phyloP scores from a whole-genome alignment of 148 eudicot genomes.

The Rhododendron kiyosumense region DNA sequence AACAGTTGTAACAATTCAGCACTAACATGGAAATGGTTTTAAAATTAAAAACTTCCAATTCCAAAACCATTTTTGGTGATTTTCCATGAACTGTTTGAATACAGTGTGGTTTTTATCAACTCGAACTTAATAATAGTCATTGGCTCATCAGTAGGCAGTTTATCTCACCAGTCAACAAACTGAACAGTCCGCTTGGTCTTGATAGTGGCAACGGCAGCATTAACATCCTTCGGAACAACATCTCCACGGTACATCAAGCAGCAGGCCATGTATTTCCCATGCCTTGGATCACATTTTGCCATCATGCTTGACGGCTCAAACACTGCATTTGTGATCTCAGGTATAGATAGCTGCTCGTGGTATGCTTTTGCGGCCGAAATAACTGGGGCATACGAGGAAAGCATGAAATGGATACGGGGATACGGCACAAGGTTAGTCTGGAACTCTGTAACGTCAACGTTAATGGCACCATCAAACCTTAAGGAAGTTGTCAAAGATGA shows the following conservation, averaged over 20 bases:
- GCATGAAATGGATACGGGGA: constrained; percentile 66
- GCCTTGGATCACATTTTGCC: constrained; percentile 70
- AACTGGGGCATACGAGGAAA: constrained; percentile 63
- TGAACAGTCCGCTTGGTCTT: constrained; percentile 63
- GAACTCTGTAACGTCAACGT: constrained; percentile 58
- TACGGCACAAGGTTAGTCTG: constrained; percentile 69
- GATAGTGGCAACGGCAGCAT: constrained; percentile 57
- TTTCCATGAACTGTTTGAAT: neutral
- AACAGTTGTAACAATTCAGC: neutral
- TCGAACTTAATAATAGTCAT: neutral
- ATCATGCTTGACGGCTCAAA: constrained; percentile 66
- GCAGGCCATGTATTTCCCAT: constrained; percentile 67
- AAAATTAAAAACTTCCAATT: neutral
- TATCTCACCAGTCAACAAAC: constrained; percentile 63
- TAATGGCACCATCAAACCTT: constrained; percentile 67
- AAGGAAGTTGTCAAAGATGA: constrained; percentile 61
- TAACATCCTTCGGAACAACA: constrained; percentile 64
- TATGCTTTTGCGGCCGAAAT: constrained; percentile 58
- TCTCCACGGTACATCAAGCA: constrained; percentile 72
- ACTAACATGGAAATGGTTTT: neutral
- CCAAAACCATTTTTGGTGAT: neutral
- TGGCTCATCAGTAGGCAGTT: neutral
- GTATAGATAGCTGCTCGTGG: constrained; percentile 53
- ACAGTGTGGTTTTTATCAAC: neutral
- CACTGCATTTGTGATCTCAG: constrained; percentile 59